Base-by-base conservation (phyloP, 768 basidiomycete genomes). In the Rhizopogon sp. region DNA sequence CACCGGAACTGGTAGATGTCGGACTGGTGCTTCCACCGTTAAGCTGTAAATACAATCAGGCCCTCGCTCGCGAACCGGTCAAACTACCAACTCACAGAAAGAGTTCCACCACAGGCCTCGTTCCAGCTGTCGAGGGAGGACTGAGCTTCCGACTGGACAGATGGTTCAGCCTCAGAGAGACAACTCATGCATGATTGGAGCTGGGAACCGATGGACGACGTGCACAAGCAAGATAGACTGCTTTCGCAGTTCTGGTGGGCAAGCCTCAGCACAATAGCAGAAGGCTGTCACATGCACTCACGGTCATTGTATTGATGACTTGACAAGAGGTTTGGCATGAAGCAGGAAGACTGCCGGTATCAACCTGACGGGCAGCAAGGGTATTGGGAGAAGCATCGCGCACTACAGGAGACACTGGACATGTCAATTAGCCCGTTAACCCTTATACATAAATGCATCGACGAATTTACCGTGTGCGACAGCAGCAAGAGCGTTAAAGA, bases 321-420 rank as follows among this genome's bases (percentile, higher is more conserved):
- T 57, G 14, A 39, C 65, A 66, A 2, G 63, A 17, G 13, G 40
- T 52, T 52, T 66, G 65, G 52, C 66, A 67, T 39, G 46, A 39
- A 8, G 58, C 1, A 4, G 65, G 67, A 25, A 62, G 54, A 4
- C 31, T 13, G 9, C 37, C 50, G 9, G 59, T 20, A 11, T 54
- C 22, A 11, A 43, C n/a, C 37, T 69, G 67, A n/a, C 65, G 66
- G 43, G 20, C 55, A n/a, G 31, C 59, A 17, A 67, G 64, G 9
- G 49, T 52, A 14, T 52, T 58, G 14, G 56, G 39, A 17, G 52
- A 29, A 8, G 35, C 39, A 22, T 39, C 35, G 3, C 7, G 37
- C 22, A 28, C n/a, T 1, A 35, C 25, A 28, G 42, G 42, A 37
- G 46, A n/a, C 22, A 43, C 57, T 52, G 5, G 16, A 22, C 29